Percentiles rank a stretch among this genome's conserved stretches.
These are phyloP conservation scores for Aspergillus fijiensis DNA, from an alignment of 2,329 filamentous ascomycete genomes.

Conservation along the genomic window DNA sequence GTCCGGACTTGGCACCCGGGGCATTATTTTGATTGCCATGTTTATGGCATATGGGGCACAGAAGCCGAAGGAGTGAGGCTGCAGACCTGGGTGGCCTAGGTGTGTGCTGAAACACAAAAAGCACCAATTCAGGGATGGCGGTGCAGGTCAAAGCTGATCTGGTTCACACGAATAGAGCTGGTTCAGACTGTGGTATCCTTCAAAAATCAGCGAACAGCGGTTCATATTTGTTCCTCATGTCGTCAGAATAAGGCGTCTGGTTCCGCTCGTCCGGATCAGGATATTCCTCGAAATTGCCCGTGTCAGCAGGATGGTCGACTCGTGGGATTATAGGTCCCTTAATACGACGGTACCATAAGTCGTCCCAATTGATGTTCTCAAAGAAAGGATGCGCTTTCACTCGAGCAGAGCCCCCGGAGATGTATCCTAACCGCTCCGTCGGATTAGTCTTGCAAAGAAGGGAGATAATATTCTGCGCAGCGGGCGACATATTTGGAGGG, in stretches of 20 bases:
- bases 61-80: neutral
- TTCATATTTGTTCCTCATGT: constrained; percentile 61
- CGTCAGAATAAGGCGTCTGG: constrained; percentile 57
- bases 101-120: neutral
- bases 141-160: neutral
- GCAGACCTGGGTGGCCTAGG: neutral
- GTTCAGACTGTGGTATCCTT: constrained; percentile 11
- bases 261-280: constrained; percentile 54
- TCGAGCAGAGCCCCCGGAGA: constrained; percentile 58
- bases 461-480: constrained; percentile 61
- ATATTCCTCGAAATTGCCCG: constrained; percentile 66
- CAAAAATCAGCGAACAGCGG: constrained; percentile 62
- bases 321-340: constrained; percentile 64
- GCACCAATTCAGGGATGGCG: neutral
- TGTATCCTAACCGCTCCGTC: constrained; percentile 62
- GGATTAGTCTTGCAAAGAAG: constrained; percentile 64
- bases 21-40: neutral
- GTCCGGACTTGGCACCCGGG: neutral
- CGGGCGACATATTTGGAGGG: constrained; percentile 57
- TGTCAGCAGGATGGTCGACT: constrained; percentile 59
- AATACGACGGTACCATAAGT: constrained; percentile 58
- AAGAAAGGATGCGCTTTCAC: constrained; percentile 66
- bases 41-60: neutral
- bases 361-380: constrained; percentile 61
- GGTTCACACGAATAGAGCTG: neutral